These are phyloP conservation scores for Fusarium metavorans DNA, from an alignment of 2,329 filamentous ascomycete genomes.

Conservation along the genomic window DNA sequence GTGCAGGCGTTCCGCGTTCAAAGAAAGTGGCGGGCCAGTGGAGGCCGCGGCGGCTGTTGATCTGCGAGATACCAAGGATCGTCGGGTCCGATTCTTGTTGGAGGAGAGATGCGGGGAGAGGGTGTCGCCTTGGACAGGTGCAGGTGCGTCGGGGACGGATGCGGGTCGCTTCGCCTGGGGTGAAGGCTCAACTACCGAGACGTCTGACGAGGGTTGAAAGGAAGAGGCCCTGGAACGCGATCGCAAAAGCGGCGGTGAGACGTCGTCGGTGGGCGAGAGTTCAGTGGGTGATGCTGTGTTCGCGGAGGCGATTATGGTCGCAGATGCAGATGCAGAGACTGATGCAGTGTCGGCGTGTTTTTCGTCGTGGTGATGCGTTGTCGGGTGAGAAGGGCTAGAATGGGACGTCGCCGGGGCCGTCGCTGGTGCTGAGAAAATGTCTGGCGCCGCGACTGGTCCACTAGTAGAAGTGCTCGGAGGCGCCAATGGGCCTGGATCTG, in stretches of 20 bases:
- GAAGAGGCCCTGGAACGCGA: slow-evolving; percentile 50
- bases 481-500: slow-evolving; percentile 27
- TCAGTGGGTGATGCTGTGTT: slow-evolving; percentile 22
- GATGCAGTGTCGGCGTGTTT: slow-evolving; percentile 41
- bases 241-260: slow-evolving; percentile 38
- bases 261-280: slow-evolving; percentile 18
- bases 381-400: slow-evolving; percentile 41
- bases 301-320: slow-evolving; percentile 23
- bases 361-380: slow-evolving; percentile 45
- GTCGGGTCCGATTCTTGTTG: slow-evolving; percentile 51
- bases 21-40: slow-evolving; percentile 47
- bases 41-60: slow-evolving; percentile 51
- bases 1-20: slow-evolving; percentile 50
- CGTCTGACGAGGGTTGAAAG: slow-evolving; percentile 48
- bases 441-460: slow-evolving; percentile 30
- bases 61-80: slow-evolving; percentile 53
- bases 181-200: slow-evolving; percentile 36
- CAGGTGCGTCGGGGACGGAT: slow-evolving; percentile 41
- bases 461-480: slow-evolving; percentile 21
- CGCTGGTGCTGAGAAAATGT: slow-evolving; percentile 25
- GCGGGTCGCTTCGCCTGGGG: slow-evolving; percentile 42
- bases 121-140: slow-evolving; percentile 36
- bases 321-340: slow-evolving; percentile 25
- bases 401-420: slow-evolving; percentile 33
- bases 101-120: slow-evolving; percentile 45